Evolutionary conservation across 768 basidiomycete genomes (phyloP).

Genomic region (Trametes cinnabarina): DNA sequence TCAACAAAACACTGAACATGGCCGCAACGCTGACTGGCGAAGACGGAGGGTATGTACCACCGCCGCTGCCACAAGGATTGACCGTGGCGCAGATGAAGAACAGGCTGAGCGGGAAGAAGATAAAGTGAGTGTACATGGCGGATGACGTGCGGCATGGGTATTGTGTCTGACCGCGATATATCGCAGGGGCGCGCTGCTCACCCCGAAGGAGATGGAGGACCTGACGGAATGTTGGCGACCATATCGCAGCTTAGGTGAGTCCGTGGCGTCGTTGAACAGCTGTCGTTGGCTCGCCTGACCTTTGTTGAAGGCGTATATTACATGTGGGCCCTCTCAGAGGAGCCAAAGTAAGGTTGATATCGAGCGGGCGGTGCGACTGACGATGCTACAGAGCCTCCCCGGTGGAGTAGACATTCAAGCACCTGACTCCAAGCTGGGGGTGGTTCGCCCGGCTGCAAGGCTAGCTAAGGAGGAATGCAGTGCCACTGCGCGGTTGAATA

Average conservation of each 20-base stretch:
- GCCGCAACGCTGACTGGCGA: conserved; percentile 20
- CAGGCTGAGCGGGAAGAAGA: conserved; percentile 64
- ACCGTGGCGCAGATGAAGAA: conserved; percentile 55
- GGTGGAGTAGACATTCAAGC: background rate
- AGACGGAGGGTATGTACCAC: conserved; percentile 9
- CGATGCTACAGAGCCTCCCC: background rate
- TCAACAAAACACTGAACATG: conserved; percentile 52
- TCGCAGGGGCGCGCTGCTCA: conserved; percentile 65
- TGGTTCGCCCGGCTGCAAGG: too few relatives aligned
- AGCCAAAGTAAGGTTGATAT: conserved; percentile 13
- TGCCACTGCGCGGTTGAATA: background rate
- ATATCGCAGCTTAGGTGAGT: conserved; percentile 74
- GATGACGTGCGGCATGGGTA: background rate
- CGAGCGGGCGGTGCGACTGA: background rate
- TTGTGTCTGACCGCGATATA: conserved; percentile 1
- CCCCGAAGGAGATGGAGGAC: conserved; percentile 78
- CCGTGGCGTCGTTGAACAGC: background rate
- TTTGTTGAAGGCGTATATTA: conserved; percentile 64
- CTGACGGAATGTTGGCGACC: conserved; percentile 78
- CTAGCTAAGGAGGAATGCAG: conserved; percentile 1
- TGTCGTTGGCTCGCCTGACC: conserved; percentile 1
- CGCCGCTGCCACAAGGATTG: conserved; percentile 58
- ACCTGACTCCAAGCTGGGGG: background rate
- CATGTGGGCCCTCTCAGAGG: conserved; percentile 75
- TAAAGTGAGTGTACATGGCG: conserved; percentile 50